Percentiles rank a stretch among this genome's conserved stretches.
Conservation (phyloP, 139 green algal species). For the Nannochloris sp. region DNA sequence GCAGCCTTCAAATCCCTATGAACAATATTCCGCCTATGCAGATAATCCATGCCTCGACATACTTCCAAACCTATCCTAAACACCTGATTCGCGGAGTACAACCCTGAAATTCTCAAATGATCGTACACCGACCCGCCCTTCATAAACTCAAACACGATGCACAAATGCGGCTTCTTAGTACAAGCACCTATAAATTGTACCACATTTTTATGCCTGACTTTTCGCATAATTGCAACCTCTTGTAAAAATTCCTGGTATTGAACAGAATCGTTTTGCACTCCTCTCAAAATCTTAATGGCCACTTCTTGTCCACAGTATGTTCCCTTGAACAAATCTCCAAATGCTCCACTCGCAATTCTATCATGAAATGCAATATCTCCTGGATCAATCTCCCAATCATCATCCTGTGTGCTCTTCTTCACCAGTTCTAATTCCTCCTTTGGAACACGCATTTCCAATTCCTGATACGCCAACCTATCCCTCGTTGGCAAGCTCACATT, state of each 20-base stretch:
- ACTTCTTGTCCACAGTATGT: constrained; percentile 96
- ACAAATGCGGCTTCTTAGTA: constrained; percentile 92
- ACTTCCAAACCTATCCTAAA: constrained; percentile 82
- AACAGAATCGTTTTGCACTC: constrained; percentile 68
- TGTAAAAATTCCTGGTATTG: constrained; percentile 50
- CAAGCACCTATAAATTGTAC: constrained; percentile 98
- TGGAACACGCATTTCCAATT: constrained; percentile 29
- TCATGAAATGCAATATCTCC: constrained; percentile 70
- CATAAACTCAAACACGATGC: constrained; percentile 99
- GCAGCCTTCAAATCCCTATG: constrained; percentile 79
- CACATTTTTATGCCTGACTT: constrained; percentile 95
- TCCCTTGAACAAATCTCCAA: constrained; percentile 91
- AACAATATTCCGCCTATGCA: constrained; percentile 97
- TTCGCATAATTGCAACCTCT: constrained; percentile 82
- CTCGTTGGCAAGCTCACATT: neutral
- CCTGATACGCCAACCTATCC: neutral
- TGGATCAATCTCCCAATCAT: constrained; percentile 96
- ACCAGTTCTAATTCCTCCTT: constrained; percentile 30
- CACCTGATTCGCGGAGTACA: constrained; percentile 51
- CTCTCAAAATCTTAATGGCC: constrained; percentile 96
- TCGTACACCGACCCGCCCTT: constrained; percentile 87
- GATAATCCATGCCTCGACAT: constrained; percentile 95
- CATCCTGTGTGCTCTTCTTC: constrained; percentile 5
- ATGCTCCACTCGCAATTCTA: constrained; percentile 83
- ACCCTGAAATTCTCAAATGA: constrained; percentile 65